phyloP scores from a whole-genome alignment of 164 flowering plant genomes.

The Chimonanthus salicifolius region DNA sequence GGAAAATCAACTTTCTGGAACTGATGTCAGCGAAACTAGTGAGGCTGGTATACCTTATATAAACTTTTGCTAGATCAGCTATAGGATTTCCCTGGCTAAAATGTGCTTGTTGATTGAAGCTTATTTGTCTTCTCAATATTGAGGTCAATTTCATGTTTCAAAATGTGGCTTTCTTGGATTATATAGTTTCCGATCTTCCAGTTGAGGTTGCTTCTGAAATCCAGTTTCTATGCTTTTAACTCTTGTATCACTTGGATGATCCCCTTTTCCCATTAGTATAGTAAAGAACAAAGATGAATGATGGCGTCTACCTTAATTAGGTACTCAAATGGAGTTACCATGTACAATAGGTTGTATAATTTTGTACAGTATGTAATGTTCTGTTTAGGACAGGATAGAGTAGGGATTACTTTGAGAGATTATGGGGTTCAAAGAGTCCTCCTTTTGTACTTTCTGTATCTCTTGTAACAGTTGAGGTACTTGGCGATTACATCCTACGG shows the following conservation, averaged over 20 bases:
- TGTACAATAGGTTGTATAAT: too few relatives aligned
- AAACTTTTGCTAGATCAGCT: neutral
- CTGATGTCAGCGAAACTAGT: constrained; percentile 13
- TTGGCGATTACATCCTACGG: too few relatives aligned
- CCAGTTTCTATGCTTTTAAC: too few relatives aligned
- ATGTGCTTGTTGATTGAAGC: neutral
- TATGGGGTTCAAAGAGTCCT: too few relatives aligned
- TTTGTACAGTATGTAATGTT: too few relatives aligned
- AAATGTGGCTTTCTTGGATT: neutral
- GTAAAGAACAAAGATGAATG: neutral
- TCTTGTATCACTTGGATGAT: neutral
- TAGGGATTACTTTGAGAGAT: too few relatives aligned
- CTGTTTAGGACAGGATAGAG: too few relatives aligned
- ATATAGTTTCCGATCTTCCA: neutral
- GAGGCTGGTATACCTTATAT: constrained; percentile 15
- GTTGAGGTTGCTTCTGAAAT: neutral
- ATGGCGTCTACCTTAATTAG: too few relatives aligned
- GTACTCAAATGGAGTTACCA: too few relatives aligned
- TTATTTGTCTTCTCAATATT: neutral
- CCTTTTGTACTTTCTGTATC: too few relatives aligned
- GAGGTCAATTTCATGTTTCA: neutral
- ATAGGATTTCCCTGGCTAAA: neutral
- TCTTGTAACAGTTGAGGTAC: too few relatives aligned
- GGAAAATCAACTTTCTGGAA: constrained; percentile 13
- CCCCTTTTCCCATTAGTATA: neutral